Base-by-base conservation (phyloP, 2,329 filamentous ascomycete genomes). In the Ophiostoma piceae region DNA sequence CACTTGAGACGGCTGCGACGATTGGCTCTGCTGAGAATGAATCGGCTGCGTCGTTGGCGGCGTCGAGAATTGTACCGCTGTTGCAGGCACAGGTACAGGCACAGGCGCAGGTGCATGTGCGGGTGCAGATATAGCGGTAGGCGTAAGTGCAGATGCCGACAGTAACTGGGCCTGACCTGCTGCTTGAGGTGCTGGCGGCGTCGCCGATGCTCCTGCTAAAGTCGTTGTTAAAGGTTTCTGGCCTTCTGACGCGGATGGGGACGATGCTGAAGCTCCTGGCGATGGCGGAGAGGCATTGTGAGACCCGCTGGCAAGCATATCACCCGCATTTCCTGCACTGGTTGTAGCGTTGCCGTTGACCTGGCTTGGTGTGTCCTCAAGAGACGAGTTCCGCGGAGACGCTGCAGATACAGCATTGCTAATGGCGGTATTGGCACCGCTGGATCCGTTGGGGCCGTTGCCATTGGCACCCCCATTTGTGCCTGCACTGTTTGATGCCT, bases 401-500 rank as follows among this genome's bases (percentile, higher is more conserved):
- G 65, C 64, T 19, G 47, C 47, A 14, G 47, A 19, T 9, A 19
- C 51, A 29, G 67, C 32, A 29, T 51, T 75, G 71, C 66, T 74
- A 12, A 22, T 22, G 35, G 16, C 14, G 19, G 16, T 16, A 7
- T 47, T 47, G 6, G 43, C 16, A 7, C 43, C 43, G 16, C 4
- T 47, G 43, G 16, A 6, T 16, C 5, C 43, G 19, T 47, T 47
- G 16, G 43, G 16, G 19, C 14, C 43, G 19, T n/a, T 47, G 19
- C 43, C 19, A 16, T 47, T 47, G 43, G 16, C 16, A 16, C 43
- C 19, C 3, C 6, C 43, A 16, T 19, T 47, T 47, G 43, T 37
- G 32, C 16, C 32, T 16, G 32, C 11, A 64, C 60, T 14, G 19
- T 8, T 37, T 22, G 64, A 37, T 12, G n/a, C 47, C 5, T 9